Percentiles rank a stretch among this genome's conserved stretches.
Evolutionary conservation across 1,139 yeast species (phyloP).

Genomic region (Candida sojae): DNA sequence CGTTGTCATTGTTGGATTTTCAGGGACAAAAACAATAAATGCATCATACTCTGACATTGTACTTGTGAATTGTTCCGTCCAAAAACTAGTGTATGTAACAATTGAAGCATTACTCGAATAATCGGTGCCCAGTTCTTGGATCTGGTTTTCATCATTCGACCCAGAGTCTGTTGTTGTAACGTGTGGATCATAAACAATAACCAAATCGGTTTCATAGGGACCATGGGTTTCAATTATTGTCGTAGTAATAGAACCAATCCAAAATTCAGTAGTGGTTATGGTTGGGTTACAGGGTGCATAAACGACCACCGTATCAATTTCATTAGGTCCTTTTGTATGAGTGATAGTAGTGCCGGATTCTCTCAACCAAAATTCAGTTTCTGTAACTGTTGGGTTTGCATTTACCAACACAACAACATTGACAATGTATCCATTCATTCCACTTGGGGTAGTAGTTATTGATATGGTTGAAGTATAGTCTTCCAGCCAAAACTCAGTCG

Average conservation of each 20-base stretch:
- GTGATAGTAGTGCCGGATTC: conserved; percentile 9
- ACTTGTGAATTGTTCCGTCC: conserved; percentile 6
- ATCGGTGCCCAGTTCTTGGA: background rate
- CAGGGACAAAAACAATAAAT: conserved; percentile 19
- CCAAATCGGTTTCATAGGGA: background rate
- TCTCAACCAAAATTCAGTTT: conserved; percentile 12
- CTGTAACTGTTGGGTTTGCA: conserved; percentile 12
- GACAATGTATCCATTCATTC: background rate
- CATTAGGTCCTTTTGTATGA: conserved; percentile 14
- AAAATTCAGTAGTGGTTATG: background rate
- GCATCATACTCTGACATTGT: conserved; percentile 12
- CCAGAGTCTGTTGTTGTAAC: conserved; percentile 6
- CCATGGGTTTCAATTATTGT: background rate
- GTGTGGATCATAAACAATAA: background rate
- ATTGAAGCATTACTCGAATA: conserved; percentile 8
- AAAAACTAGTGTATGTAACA: conserved; percentile 10
- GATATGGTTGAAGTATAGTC: background rate
- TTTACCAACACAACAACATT: conserved; percentile 15
- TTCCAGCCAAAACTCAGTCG: conserved; percentile 10
- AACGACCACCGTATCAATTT: conserved; percentile 15
- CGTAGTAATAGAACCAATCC: conserved; percentile 8
- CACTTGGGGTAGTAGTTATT: conserved; percentile 4
- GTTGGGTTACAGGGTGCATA: conserved; percentile 16
- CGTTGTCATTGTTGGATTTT: conserved; percentile 9
- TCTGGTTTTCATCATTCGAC: too few species aligned